These are phyloP conservation scores for Prinsepia uniflora DNA, from an alignment of 306 rosid species.

Conservation along the genomic window DNA sequence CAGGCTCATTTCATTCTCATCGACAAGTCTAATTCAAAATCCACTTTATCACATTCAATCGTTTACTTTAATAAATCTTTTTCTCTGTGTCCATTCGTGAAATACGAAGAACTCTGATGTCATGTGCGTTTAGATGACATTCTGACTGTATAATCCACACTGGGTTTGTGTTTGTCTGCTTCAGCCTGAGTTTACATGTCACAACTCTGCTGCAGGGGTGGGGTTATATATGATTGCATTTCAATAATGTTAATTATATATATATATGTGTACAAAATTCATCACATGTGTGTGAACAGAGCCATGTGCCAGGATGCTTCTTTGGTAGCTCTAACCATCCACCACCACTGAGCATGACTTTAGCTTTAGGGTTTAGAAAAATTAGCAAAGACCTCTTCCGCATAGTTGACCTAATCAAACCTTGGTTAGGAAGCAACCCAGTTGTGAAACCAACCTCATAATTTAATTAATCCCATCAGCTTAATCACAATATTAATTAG, in stretches of 20 bases:
- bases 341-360: neutral
- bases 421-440: constrained; percentile 5
- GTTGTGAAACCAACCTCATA: neutral
- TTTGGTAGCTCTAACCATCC: constrained; percentile 9
- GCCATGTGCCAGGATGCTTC: constrained; percentile 36
- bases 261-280: neutral
- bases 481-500: no score
- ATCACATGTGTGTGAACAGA: constrained; percentile 27
- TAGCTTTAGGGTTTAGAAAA: neutral
- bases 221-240: neutral
- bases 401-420: constrained; percentile 6
- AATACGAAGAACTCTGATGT: no score
- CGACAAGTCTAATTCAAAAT: no score
- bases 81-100: no score
- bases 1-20: no score
- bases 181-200: neutral
- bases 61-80: no score
- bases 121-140: no score
- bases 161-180: neutral
- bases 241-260: neutral
- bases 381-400: neutral
- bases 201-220: neutral
- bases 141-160: no score
- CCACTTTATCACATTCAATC: no score
- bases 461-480: no score